Conservation (phyloP, 306 rosid species). For the Abrus precatorius region DNA sequence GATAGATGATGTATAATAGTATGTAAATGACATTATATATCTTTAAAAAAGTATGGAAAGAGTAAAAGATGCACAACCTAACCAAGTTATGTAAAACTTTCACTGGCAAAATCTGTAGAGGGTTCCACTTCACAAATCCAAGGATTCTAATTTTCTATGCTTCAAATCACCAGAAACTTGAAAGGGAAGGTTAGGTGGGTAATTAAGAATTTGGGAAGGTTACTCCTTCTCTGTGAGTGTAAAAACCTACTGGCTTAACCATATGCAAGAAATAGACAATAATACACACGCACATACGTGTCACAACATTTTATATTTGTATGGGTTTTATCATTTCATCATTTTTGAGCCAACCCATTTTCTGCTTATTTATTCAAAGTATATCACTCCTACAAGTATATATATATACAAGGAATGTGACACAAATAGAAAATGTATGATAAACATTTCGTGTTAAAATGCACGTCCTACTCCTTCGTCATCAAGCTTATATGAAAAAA, state of each 20-base stretch:
- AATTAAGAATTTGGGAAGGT: not conserved
- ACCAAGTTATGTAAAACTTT: no score
- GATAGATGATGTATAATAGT: no score
- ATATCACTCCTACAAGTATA: not conserved
- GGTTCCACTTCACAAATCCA: not conserved
- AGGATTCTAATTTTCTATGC: not conserved
- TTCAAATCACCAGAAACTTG: not conserved
- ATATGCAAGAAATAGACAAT: no score
- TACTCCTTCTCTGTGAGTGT: not conserved
- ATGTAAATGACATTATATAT: no score
- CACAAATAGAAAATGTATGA: not conserved
- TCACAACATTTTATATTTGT: not conserved
- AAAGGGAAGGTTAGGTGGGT: not conserved
- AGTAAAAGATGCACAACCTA: not conserved
- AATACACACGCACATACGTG: no score
- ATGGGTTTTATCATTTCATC: not conserved
- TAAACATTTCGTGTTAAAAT: conserved; percentile 10
- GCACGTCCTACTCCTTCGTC: conserved; percentile 24
- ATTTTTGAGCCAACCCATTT: not conserved
- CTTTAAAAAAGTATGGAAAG: no score
- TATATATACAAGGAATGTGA: not conserved
- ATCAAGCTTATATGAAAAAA: conserved; percentile 33
- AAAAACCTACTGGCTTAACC: not conserved
- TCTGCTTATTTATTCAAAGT: not conserved
- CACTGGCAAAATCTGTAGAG: not conserved